Evolutionary conservation across 192 early-diverging fungal genomes (phyloP), one percentile per base, ranked within the genome.

Genomic region (Mortierella alpina): DNA sequence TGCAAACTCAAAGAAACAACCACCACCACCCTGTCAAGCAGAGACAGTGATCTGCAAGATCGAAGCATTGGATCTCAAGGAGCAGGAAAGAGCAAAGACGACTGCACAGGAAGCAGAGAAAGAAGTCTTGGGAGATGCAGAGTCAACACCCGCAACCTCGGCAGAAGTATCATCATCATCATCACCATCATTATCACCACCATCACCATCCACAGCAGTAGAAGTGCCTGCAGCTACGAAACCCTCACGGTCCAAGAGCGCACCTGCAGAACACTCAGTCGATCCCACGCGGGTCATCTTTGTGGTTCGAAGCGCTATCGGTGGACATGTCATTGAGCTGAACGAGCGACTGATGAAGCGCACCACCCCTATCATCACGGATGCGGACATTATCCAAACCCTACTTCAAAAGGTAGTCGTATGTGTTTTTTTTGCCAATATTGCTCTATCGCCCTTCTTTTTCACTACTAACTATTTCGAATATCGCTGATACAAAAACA

Each of bases 41-140:
- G 69, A 72, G 46, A 80, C 77, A n/a, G 77, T 80, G 1, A 68
- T 80, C 20, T 71, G 68, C 18, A 80, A 72, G 59, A 80, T 80
- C 41, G 77, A 72, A 11, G 77, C 70, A 1, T 10, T 52, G 17
- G 77, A 80, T 59, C 49, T 79, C 12, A 50, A 31, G 63, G 71
- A 47, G 0, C 12, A 46, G 4, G 22, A 72, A n/a, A 39, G 22
- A 17, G 17, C 41, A 10, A 44, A 41, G 60, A 20, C 17, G 13
- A 23, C 54, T 23, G 54, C n/a, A 12, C 10, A 17, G 12, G 22
- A 52, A 42, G 31, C 53, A 0, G 39, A 57, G 22, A 14, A 64
- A 17, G 62, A 41, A 6, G 49, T 31, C 3, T 31, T 31, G 31
- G 31, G 31, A 31, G 31, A 31, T 31, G 31, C 31, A 55, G 11